Percentiles rank a stretch among this genome's conserved stretches.
phyloP scores from a whole-genome alignment of 371 early-diverging fungal species.

The Mortierella polycephala region DNA sequence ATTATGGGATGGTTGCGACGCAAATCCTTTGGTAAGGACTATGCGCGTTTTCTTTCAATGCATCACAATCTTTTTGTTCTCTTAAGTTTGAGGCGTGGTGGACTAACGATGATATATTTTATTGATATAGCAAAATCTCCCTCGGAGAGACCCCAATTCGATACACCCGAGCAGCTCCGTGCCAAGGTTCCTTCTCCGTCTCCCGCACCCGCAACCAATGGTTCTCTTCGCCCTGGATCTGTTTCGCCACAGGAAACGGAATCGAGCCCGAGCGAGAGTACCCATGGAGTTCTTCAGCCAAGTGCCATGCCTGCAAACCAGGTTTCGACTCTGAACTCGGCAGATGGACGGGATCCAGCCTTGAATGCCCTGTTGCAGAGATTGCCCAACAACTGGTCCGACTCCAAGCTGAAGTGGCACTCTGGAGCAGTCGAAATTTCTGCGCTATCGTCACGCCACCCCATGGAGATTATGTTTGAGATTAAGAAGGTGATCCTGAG shows the following conservation, averaged over 20 bases:
- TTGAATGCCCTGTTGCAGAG: conserved; percentile 27
- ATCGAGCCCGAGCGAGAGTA: not conserved
- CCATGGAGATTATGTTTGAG: conserved; percentile 74
- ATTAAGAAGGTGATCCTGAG: conserved; percentile 71
- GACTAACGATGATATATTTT: not conserved
- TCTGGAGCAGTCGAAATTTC: conserved; percentile 84
- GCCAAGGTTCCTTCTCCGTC: conserved; percentile 23
- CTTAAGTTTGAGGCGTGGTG: not conserved
- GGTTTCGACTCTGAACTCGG: not conserved
- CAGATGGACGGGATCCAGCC: conserved; percentile 27
- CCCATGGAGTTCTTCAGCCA: conserved; percentile 11
- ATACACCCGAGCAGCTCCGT: conserved; percentile 20
- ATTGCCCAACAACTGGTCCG: conserved; percentile 49
- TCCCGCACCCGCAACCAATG: conserved; percentile 11
- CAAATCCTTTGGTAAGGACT: conserved; percentile 66
- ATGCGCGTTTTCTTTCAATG: too few species aligned
- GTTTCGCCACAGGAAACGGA: conserved; percentile 29
- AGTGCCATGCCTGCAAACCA: conserved; percentile 11
- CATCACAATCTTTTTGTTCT: not conserved
- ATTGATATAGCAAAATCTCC: conserved; percentile 25
- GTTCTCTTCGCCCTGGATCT: conserved; percentile 20
- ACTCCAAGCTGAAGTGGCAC: conserved; percentile 76
- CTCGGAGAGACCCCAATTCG: conserved; percentile 27
- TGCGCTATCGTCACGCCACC: conserved; percentile 78
- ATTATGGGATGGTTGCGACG: conserved; percentile 79